These are phyloP conservation scores for Penicillium sp. DNA, from an alignment of 2,329 filamentous ascomycete species.

Conservation along the genomic window DNA sequence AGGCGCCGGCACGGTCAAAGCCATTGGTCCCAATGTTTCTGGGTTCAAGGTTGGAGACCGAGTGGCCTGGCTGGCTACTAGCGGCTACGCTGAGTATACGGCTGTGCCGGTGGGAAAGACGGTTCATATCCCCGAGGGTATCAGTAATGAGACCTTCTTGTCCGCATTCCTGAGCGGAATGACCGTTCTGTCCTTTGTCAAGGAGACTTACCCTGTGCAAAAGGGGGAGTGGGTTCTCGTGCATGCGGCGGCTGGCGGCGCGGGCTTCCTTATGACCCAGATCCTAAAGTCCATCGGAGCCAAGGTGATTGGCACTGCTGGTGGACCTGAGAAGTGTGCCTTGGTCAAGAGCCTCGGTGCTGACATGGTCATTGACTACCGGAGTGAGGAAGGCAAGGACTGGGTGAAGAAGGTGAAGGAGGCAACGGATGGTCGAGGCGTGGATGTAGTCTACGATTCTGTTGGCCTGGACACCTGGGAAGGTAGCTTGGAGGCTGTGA, in stretches of 20 bases:
- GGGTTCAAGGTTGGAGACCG: slow-evolving; percentile 61
- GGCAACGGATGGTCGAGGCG: slow-evolving; percentile 67
- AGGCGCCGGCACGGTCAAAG: slow-evolving; percentile 64
- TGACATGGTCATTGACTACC: slow-evolving; percentile 68
- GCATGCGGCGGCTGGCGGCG: slow-evolving; percentile 79
- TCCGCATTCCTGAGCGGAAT: slow-evolving; percentile 73
- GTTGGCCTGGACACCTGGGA: slow-evolving; percentile 85
- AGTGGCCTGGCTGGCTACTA: slow-evolving; percentile 61
- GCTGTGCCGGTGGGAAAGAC: slow-evolving; percentile 49
- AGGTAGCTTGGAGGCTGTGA: slow-evolving; percentile 64
- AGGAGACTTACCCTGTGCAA: slow-evolving; percentile 65
- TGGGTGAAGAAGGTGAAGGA: slow-evolving; percentile 77
- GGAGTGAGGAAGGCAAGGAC: slow-evolving; percentile 75
- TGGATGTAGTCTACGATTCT: slow-evolving; percentile 74
- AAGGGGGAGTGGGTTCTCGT: slow-evolving; percentile 76
- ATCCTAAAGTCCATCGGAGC: slow-evolving; percentile 67
- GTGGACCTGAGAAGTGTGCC: slow-evolving; percentile 64
- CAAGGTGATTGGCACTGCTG: slow-evolving; percentile 72
- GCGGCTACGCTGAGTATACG: slow-evolving; percentile 57
- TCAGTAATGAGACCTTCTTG: slow-evolving; percentile 59
- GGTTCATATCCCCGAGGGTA: slow-evolving; percentile 57
- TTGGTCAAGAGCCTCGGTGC: slow-evolving; percentile 64
- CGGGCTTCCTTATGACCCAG: slow-evolving; percentile 69
- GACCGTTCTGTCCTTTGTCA: slow-evolving; percentile 72
- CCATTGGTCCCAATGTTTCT: slow-evolving; percentile 49